Conservation (phyloP, 108 stramenopile genomes). For the Pelagomonas calceolata region DNA sequence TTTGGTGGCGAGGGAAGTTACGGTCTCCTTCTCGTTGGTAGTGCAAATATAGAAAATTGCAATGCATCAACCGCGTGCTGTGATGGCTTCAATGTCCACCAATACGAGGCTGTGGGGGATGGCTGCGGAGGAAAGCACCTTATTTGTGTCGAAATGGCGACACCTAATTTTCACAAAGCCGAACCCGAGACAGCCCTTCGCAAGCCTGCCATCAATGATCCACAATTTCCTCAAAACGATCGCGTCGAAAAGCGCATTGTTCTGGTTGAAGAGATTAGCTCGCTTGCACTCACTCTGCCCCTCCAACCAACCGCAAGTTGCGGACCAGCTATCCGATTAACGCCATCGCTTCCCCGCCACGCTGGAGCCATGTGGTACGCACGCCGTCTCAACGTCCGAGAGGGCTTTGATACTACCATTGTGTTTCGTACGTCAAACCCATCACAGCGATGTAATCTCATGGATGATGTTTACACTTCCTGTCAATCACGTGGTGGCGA, state of each 20-base stretch:
- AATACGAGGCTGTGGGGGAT: neutral
- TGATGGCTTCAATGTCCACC: conserved; percentile 23
- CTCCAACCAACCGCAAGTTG: conserved; percentile 18
- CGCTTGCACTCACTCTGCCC: neutral
- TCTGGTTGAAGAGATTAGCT: neutral
- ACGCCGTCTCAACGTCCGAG: conserved; percentile 35
- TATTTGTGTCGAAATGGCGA: conserved; percentile 1
- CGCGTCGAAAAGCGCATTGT: neutral
- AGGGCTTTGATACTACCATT: conserved; percentile 50
- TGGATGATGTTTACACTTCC: conserved; percentile 43
- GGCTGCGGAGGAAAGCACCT: neutral
- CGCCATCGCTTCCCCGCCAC: conserved; percentile 23
- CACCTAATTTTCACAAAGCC: neutral
- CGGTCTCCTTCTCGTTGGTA: conserved; percentile 44
- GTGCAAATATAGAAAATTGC: conserved; percentile 47
- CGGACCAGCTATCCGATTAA: conserved; percentile 44
- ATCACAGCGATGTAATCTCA: conserved; percentile 32
- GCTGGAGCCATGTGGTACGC: conserved; percentile 52
- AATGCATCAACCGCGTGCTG: conserved; percentile 46
- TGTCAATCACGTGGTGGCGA: conserved; percentile 48
- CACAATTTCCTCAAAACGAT: neutral
- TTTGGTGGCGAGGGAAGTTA: conserved; percentile 47
- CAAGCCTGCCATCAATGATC: conserved; percentile 8
- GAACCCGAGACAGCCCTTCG: conserved; percentile 1
- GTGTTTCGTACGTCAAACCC: conserved; percentile 37